Evolutionary conservation across 306 rosid species (phyloP).

Genomic region (Begonia fuchsioides): DNA sequence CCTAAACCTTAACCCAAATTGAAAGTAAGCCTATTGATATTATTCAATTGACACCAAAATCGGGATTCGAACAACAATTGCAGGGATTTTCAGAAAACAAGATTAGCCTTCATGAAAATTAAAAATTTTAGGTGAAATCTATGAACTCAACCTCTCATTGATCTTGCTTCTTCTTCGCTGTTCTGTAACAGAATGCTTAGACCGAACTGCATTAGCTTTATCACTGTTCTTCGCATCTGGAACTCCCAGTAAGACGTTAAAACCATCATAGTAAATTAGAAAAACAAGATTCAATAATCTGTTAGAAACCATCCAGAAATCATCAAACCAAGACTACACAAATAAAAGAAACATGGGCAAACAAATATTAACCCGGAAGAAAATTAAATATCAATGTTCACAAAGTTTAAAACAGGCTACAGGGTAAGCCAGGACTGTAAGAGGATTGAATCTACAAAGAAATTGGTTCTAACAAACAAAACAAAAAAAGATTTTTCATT

Average conservation of each 20-base stretch:
- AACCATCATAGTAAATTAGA: background rate
- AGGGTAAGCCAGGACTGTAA: too few relatives aligned
- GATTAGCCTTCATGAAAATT: background rate
- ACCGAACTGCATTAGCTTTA: conserved; percentile 67
- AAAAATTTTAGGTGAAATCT: background rate
- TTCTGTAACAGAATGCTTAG: conserved; percentile 96
- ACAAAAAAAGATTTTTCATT: background rate
- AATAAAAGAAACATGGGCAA: background rate
- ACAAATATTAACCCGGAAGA: background rate
- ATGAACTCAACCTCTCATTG: conserved; percentile 63
- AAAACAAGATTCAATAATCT: background rate
- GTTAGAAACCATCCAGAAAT: conserved; percentile 1
- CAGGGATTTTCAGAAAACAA: background rate
- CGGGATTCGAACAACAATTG: too few relatives aligned
- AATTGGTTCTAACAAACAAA: background rate
- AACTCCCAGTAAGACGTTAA: conserved; percentile 10
- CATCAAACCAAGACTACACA: background rate
- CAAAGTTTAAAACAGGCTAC: background rate
- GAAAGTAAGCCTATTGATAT: too few relatives aligned
- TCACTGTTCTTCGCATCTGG: conserved; percentile 66
- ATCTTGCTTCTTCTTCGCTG: conserved; percentile 98
- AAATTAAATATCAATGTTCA: background rate
- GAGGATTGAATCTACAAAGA: background rate
- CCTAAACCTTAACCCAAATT: too few relatives aligned
- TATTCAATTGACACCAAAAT: too few relatives aligned